Percentiles rank a stretch among this genome's conserved stretches.
These are phyloP conservation scores for Tricholoma bakamatsutake DNA, from an alignment of 768 basidiomycete species.

Conservation along the genomic window DNA sequence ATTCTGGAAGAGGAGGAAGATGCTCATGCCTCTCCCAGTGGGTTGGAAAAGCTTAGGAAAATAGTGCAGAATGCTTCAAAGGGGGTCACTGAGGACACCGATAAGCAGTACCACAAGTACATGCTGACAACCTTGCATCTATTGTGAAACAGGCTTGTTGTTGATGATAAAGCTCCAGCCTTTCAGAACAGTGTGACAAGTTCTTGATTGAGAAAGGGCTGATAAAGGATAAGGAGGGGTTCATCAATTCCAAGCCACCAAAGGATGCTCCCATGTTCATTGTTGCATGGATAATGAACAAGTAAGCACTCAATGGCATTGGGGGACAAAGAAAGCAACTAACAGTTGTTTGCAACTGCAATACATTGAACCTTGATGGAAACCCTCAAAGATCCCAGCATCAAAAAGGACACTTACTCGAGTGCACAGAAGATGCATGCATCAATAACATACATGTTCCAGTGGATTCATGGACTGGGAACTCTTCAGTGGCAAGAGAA, in stretches of 20 bases:
- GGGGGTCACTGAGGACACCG: too few species aligned
- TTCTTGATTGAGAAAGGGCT: slow-evolving; percentile 1
- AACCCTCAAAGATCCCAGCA: slow-evolving; percentile 3
- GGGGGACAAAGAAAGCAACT: neutral
- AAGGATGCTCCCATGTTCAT: slow-evolving; percentile 9
- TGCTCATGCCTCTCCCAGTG: too few species aligned
- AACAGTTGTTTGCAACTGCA: slow-evolving; percentile 6
- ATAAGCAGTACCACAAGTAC: too few species aligned
- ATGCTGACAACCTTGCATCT: too few species aligned
- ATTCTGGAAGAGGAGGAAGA: too few species aligned
- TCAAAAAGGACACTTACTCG: slow-evolving; percentile 10
- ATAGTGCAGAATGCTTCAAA: too few species aligned
- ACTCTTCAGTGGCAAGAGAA: too few species aligned
- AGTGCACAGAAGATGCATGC: slow-evolving; percentile 21
- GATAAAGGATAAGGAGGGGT: neutral
- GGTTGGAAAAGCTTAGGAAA: too few species aligned
- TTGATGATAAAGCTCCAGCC: too few species aligned
- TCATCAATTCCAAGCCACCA: slow-evolving; percentile 5
- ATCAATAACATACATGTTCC: slow-evolving; percentile 17
- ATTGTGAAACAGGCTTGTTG: too few species aligned
- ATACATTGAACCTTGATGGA: slow-evolving; percentile 9
- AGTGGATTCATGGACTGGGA: too few species aligned
- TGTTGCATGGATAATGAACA: slow-evolving; percentile 14
- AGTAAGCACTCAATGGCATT: slow-evolving; percentile 4
- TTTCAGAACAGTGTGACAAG: neutral